A percentile compares a stretch with the other conserved stretches of the same genome.
These are phyloP conservation scores for Solanum virginianum DNA, from an alignment of 257 asterid species.

Conservation along the genomic window DNA sequence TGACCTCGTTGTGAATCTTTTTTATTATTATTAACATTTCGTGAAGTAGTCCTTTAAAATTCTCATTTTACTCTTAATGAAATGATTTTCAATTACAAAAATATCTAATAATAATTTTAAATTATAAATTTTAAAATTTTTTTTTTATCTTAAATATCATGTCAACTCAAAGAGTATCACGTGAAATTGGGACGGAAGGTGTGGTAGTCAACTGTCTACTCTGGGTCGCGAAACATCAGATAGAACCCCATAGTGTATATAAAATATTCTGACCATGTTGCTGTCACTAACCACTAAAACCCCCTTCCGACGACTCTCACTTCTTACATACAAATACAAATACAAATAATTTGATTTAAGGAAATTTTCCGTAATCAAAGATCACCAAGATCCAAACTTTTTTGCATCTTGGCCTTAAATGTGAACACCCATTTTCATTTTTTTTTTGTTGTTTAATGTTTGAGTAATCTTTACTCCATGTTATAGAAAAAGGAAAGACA, in stretches of 20 bases:
- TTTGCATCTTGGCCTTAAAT: neutral
- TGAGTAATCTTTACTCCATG: constrained; percentile 8
- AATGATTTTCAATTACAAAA: no score
- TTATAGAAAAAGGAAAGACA: neutral
- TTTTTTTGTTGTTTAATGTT: neutral
- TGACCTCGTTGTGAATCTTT: no score
- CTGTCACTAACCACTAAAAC: neutral
- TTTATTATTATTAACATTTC: no score
- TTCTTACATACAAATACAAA: neutral
- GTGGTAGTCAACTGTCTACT: neutral
- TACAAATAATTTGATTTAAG: neutral
- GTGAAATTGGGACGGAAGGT: no score
- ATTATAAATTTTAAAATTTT: no score
- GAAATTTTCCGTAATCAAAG: neutral
- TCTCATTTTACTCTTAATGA: no score
- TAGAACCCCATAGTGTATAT: neutral
- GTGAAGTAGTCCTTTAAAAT: no score
- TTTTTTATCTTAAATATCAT: no score
- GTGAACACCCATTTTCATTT: neutral
- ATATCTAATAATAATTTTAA: no score
- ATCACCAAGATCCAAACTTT: neutral
- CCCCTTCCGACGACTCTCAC: neutral
- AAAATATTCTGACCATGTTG: neutral
- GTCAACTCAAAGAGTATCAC: no score
- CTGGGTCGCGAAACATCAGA: neutral